Percentiles rank a stretch among this genome's conserved stretches.
phyloP scores from a whole-genome alignment of 305 asterid genomes.

The Rubia tinctorum region DNA sequence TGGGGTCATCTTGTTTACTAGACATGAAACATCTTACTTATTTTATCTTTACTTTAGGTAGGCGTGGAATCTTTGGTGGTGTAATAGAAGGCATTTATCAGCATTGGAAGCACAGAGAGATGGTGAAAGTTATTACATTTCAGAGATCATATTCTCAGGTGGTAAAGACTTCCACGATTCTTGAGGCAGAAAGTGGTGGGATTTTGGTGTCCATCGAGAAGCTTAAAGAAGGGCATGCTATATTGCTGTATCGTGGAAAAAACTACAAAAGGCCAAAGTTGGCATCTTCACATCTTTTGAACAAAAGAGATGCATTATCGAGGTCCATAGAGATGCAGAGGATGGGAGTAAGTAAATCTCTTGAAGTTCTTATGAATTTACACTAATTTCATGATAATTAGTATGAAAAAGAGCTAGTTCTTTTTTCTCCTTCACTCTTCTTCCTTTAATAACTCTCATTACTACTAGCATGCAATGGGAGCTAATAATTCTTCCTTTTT shows the following conservation, averaged over 20 bases:
- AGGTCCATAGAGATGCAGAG: constrained; percentile 90
- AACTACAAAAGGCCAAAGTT: constrained; percentile 74
- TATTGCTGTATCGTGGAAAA: constrained; percentile 91
- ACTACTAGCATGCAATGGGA: background rate
- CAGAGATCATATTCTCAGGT: constrained; percentile 70
- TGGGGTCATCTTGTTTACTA: background rate
- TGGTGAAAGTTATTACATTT: constrained; percentile 87
- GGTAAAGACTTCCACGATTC: constrained; percentile 55
- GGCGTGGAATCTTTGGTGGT: constrained; percentile 94
- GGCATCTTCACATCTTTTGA: constrained; percentile 48
- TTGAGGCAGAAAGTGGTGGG: constrained; percentile 81
- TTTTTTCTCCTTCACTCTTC: background rate
- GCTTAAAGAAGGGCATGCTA: constrained; percentile 90
- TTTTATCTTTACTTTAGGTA: constrained; percentile 51
- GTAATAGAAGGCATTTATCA: constrained; percentile 89
- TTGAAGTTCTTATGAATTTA: background rate
- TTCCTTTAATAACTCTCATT: background rate
- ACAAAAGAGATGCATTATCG: constrained; percentile 68
- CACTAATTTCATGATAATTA: constrained; percentile 6
- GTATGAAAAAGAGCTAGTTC: background rate
- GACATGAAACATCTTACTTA: background rate
- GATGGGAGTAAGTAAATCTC: constrained; percentile 66
- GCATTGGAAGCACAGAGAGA: constrained; percentile 96
- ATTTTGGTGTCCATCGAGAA: constrained; percentile 61
- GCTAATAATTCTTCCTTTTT: constrained; percentile 15